Percentiles rank a stretch among this genome's conserved stretches.
Evolutionary conservation across 2,329 filamentous ascomycete genomes (phyloP).

Genomic region (Colletotrichum noveboracense): DNA sequence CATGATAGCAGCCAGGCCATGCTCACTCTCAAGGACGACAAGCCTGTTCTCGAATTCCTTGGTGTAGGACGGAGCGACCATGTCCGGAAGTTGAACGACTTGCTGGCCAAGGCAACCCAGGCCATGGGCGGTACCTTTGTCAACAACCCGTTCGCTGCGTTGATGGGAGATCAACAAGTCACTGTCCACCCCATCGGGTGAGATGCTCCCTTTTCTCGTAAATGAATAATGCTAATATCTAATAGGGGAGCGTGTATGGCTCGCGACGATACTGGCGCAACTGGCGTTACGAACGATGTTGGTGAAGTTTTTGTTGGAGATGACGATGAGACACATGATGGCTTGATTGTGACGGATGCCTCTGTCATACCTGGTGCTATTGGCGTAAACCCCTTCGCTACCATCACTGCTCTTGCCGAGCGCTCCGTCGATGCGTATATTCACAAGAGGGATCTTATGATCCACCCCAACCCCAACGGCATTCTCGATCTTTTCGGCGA

Average conservation of each 20-base stretch:
- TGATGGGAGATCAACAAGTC: slow-evolving; percentile 61
- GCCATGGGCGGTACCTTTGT: slow-evolving; percentile 66
- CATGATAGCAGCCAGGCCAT: slow-evolving; percentile 70
- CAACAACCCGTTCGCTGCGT: slow-evolving; percentile 61
- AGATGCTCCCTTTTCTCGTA: slow-evolving; percentile 24
- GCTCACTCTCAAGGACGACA: slow-evolving; percentile 63
- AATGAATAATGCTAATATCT: slow-evolving; percentile 15
- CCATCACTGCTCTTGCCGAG: slow-evolving; percentile 72
- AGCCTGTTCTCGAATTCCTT: slow-evolving; percentile 63
- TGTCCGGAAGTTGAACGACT: slow-evolving; percentile 54
- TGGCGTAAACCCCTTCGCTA: slow-evolving; percentile 72
- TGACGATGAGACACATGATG: slow-evolving; percentile 55
- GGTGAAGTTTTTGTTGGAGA: slow-evolving; percentile 64
- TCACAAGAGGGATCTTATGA: slow-evolving; percentile 41
- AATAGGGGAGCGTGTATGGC: slow-evolving; percentile 66
- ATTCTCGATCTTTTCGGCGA: slow-evolving; percentile 60
- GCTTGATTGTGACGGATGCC: slow-evolving; percentile 67
- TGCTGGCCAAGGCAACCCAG: slow-evolving; percentile 59
- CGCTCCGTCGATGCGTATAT: slow-evolving; percentile 61
- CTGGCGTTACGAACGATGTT: slow-evolving; percentile 65
- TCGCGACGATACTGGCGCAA: slow-evolving; percentile 57
- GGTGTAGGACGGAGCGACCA: slow-evolving; percentile 63
- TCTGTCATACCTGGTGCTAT: slow-evolving; percentile 66
- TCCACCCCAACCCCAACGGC: slow-evolving; percentile 51
- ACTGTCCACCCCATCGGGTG: slow-evolving; percentile 71